A percentile compares a stretch with the other conserved stretches of the same genome.
phyloP scores from a whole-genome alignment of 169 alveolate genomes.

The Cryptosporidium andersoni region DNA sequence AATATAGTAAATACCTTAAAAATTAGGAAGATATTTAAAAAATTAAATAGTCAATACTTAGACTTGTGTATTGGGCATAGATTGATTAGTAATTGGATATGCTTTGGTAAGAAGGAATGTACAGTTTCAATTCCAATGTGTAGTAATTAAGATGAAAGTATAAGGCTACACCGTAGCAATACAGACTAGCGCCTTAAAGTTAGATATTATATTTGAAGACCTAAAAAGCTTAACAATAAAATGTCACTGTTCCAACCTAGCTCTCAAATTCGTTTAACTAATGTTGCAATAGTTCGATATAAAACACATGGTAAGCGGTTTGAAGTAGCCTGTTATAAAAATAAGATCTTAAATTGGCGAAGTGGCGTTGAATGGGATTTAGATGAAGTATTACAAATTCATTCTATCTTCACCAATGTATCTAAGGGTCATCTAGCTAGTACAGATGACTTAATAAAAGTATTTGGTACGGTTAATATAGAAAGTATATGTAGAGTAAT shows the following conservation, averaged over 20 bases:
- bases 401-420: constrained; percentile 90
- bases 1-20: not conserved
- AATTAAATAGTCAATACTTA: not conserved
- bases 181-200: not conserved
- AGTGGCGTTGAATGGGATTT: constrained; percentile 90
- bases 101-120: no score
- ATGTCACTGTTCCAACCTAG: constrained; percentile 90
- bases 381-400: constrained; percentile 92
- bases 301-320: constrained; percentile 88
- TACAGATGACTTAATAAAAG: constrained; percentile 85
- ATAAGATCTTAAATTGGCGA: constrained; percentile 94
- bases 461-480: constrained; percentile 85
- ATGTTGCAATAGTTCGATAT: constrained; percentile 93
- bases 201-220: not conserved
- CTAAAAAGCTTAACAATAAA: not conserved
- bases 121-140: no score
- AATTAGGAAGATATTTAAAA: not conserved
- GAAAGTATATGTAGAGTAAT: constrained; percentile 88
- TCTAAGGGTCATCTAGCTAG: constrained; percentile 94
- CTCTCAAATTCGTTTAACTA: constrained; percentile 91
- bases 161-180: no score
- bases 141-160: not conserved
- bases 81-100: not conserved
- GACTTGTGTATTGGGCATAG: constrained; percentile 7
- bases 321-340: constrained; percentile 97